These are phyloP conservation scores for Ophiostoma populinum DNA, from an alignment of 2,329 filamentous ascomycete species.

Conservation along the genomic window DNA sequence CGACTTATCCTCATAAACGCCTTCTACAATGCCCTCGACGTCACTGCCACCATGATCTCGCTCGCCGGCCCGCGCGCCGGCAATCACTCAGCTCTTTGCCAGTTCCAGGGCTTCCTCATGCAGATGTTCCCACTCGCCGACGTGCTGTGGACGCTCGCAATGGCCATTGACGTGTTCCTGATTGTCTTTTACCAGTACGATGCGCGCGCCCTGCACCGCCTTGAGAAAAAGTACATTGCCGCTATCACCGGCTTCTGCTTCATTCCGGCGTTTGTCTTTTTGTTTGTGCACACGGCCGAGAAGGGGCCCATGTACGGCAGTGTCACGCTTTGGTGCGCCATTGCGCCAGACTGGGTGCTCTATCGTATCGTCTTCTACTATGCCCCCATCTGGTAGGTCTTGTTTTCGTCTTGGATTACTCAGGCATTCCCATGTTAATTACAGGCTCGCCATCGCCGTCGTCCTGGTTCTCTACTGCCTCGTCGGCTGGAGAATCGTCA, in stretches of 20 bases:
- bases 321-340: conserved; percentile 21
- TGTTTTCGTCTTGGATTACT: neutral
- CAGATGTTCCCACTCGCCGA: conserved; percentile 23
- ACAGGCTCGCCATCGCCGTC: conserved; percentile 16
- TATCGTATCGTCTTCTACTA: conserved; percentile 21
- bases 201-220: conserved; percentile 14
- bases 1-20: conserved; percentile 22
- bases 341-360: conserved; percentile 19
- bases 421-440: neutral
- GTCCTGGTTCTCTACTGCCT: conserved; percentile 27
- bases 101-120: conserved; percentile 21
- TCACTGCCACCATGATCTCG: conserved; percentile 22
- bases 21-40: conserved; percentile 21
- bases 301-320: conserved; percentile 21
- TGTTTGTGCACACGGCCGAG: conserved; percentile 16
- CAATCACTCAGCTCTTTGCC: conserved; percentile 17
- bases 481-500: conserved; percentile 18
- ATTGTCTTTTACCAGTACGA: conserved; percentile 21
- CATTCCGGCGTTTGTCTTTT: conserved; percentile 18
- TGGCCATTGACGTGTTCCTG: conserved; percentile 20
- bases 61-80: conserved; percentile 19
- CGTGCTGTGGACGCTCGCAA: conserved; percentile 21
- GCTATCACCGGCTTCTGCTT: conserved; percentile 17
- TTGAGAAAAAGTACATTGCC: conserved; percentile 18
- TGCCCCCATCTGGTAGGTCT: conserved; percentile 18